Evolutionary conservation across 768 basidiomycete genomes (phyloP), one percentile per base, ranked within the genome.

Genomic region (Hygrocybe punicea): DNA sequence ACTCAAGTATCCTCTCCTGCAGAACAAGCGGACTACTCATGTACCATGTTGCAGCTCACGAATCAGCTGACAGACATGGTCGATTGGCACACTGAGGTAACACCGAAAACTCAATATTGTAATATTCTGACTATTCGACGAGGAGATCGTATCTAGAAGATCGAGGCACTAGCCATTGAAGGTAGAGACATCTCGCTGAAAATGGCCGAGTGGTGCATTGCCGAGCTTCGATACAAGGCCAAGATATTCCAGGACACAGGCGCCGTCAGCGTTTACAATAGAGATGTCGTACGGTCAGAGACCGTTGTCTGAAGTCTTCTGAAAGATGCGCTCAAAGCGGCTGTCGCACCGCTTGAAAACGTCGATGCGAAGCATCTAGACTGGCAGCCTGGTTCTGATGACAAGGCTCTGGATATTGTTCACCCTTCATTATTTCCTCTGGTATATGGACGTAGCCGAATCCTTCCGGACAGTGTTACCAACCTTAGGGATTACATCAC

Each of bases 371-470:
- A n/a, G n/a, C n/a, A n/a, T n/a, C n/a, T n/a, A n/a, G n/a, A n/a
- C n/a, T n/a, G n/a, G n/a, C n/a, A n/a, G n/a, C n/a, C n/a, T n/a
- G n/a, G n/a, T n/a, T n/a, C n/a, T n/a, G 67, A 79, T 57, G 63
- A 69, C 6, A 73, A 73, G 48, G 78, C 80, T 0, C 72, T 77
- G 37, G 77, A 80, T 56, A 67, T 80, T 23, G 73, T 80, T 1
- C 76, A 81, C 50, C 78, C 78, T 42, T 75, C 78, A 1, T 67
- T 78, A 0, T 80, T 69, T 58, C 70, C 70, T 35, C 56, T 78
- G 0, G 65, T 73, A 6, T 77, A 78, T 54, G 73, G 69, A 10
- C 66, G 65, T 19, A 71, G 69, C 1, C 53, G 60, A 6, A 58
- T 68, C 23, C 56, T 70, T 6, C 25, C 48, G 11, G 55, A 61